Conservation (phyloP, 1,284 basidiomycete species). For the Earliella scabrosa region DNA sequence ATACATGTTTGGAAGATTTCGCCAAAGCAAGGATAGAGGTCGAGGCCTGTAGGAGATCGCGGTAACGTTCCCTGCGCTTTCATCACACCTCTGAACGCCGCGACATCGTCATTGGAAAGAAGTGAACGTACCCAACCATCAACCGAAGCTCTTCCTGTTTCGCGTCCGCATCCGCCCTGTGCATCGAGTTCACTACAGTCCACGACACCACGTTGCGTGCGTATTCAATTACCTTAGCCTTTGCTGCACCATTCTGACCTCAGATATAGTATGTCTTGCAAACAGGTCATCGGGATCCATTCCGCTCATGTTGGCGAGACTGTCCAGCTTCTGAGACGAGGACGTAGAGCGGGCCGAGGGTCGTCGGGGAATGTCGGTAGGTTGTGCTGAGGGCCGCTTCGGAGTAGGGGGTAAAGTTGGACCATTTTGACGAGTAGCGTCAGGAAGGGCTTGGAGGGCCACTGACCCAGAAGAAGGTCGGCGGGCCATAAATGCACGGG, state of each 20-base stretch:
- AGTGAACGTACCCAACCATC: conserved; percentile 89
- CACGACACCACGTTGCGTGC: not conserved
- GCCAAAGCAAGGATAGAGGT: conserved; percentile 84
- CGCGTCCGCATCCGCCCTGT: conserved; percentile 82
- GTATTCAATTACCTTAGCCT: conserved; percentile 61
- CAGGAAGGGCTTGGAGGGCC: conserved; percentile 20
- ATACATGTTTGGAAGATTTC: conserved; percentile 64
- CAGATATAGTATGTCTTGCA: conserved; percentile 69
- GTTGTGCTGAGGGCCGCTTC: conserved; percentile 40
- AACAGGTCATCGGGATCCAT: conserved; percentile 86
- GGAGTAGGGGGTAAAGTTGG: conserved; percentile 42
- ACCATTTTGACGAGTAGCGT: conserved; percentile 11
- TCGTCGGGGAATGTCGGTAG: conserved; percentile 9
- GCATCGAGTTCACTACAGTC: conserved; percentile 5
- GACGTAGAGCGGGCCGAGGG: conserved; percentile 28
- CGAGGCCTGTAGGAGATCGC: conserved; percentile 90
- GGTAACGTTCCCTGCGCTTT: conserved; percentile 89
- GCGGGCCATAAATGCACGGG: conserved; percentile 31
- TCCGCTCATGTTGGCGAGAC: conserved; percentile 25
- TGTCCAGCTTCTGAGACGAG: conserved; percentile 24
- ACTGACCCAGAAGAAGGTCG: conserved; percentile 33
- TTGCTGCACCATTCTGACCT: conserved; percentile 75
- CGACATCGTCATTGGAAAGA: conserved; percentile 4
- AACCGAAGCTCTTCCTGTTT: conserved; percentile 91
- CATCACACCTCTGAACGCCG: conserved; percentile 42